These are phyloP conservation scores for Apiospora malaysiana DNA, from an alignment of 2,329 filamentous ascomycete genomes.

Conservation along the genomic window DNA sequence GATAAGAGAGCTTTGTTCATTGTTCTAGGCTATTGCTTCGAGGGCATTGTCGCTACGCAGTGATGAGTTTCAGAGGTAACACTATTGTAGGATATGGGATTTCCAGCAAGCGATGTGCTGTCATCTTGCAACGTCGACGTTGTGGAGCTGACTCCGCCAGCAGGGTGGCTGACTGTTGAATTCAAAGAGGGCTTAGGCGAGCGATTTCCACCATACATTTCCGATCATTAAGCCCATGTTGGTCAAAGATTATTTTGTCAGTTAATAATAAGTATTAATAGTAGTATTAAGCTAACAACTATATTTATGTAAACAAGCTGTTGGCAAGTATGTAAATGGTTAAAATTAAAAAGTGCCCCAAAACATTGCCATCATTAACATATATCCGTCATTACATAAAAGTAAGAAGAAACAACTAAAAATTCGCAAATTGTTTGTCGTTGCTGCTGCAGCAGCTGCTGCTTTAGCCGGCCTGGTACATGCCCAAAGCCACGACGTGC, in stretches of 20 bases:
- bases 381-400: not conserved
- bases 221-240: too few relatives aligned
- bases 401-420: not conserved
- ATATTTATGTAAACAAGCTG: not conserved
- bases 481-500: slow-evolving; percentile 74
- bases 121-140: not conserved
- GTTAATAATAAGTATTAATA: slow-evolving; percentile 5
- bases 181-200: too few relatives aligned
- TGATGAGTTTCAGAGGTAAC: not conserved
- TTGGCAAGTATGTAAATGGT: not conserved
- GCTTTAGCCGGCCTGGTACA: slow-evolving; percentile 78
- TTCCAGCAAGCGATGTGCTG: not conserved
- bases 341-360: not conserved
- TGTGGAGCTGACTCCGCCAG: too few relatives aligned
- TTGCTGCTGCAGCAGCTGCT: too few relatives aligned
- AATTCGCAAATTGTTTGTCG: too few relatives aligned
- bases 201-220: too few relatives aligned
- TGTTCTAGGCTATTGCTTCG: too few relatives aligned
- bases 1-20: slow-evolving; percentile 12
- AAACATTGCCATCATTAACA: not conserved
- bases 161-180: too few relatives aligned
- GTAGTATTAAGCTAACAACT: not conserved
- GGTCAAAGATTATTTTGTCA: too few relatives aligned
- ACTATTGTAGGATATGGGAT: not conserved
- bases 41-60: too few relatives aligned